Conservation (phyloP, 2,329 filamentous ascomycete genomes). For the Aspergillus uvarum region DNA sequence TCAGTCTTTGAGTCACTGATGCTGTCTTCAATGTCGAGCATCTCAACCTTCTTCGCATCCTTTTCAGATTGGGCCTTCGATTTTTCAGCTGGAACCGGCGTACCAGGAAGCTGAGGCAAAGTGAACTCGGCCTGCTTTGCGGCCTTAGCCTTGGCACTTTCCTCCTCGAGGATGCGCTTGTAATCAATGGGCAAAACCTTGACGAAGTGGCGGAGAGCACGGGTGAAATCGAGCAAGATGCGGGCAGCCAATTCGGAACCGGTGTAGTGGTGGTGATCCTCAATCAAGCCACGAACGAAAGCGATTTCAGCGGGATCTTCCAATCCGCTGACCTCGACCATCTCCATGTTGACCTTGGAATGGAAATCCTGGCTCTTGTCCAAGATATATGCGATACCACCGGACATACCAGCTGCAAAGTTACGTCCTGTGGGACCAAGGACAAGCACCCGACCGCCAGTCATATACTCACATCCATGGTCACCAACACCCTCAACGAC, state of each 20-base stretch:
- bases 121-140: slow-evolving; percentile 82
- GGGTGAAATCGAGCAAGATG: slow-evolving; percentile 91
- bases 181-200: slow-evolving; percentile 95
- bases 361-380: slow-evolving; percentile 88
- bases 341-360: slow-evolving; percentile 92
- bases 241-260: slow-evolving; percentile 92
- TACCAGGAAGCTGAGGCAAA: slow-evolving; percentile 70
- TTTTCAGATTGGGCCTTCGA: slow-evolving; percentile 58
- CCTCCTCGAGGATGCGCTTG: slow-evolving; percentile 86
- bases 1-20: slow-evolving; percentile 79
- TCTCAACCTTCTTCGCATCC: slow-evolving; percentile 62
- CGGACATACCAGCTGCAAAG: slow-evolving; percentile 98
- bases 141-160: slow-evolving; percentile 79
- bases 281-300: slow-evolving; percentile 84
- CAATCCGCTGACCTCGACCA: slow-evolving; percentile 85
- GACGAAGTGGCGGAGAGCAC: slow-evolving; percentile 84
- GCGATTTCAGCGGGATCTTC: slow-evolving; percentile 87
- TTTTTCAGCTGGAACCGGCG: slow-evolving; percentile 54
- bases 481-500: slow-evolving; percentile 96
- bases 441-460: slow-evolving; percentile 84
- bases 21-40: slow-evolving; percentile 88
- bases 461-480: slow-evolving; percentile 99
- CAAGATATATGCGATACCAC: slow-evolving; percentile 92
- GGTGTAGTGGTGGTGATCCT: slow-evolving; percentile 97
- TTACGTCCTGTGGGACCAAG: slow-evolving; percentile 90